phyloP scores from a whole-genome alignment of 2,329 filamentous ascomycete genomes.

The Apiospora hydei region DNA sequence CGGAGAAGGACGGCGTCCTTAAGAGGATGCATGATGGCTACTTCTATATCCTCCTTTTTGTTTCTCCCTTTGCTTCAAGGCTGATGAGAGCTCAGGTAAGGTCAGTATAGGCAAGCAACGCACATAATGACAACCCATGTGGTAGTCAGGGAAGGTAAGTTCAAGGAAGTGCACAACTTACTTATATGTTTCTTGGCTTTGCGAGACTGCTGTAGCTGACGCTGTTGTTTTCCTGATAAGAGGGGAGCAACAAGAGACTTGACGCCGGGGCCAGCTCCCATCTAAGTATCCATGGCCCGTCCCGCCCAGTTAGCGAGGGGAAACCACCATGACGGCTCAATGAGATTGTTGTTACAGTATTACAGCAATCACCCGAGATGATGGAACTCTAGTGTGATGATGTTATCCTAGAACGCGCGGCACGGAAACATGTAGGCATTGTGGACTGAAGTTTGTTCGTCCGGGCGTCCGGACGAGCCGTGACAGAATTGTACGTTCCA shows the following conservation, averaged over 20 bases:
- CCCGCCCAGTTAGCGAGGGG: slow-evolving; percentile 16
- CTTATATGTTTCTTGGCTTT: background rate
- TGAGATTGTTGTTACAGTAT: background rate
- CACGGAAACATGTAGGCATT: background rate
- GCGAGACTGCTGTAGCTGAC: background rate
- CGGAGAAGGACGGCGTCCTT: background rate
- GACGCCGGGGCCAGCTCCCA: background rate
- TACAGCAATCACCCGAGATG: background rate
- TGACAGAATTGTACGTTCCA: background rate
- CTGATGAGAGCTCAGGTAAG: background rate
- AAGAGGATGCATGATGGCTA: slow-evolving; percentile 2
- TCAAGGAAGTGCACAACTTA: background rate
- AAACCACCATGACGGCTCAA: background rate
- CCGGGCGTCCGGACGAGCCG: slow-evolving; percentile 1
- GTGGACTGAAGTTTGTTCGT: background rate
- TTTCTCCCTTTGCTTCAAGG: background rate
- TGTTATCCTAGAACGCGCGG: background rate
- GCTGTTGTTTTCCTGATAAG: background rate
- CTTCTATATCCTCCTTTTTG: background rate
- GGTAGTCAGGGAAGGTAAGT: background rate
- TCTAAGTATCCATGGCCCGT: slow-evolving; percentile 14
- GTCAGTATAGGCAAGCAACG: background rate
- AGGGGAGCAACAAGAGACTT: background rate
- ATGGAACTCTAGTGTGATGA: background rate
- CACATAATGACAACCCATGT: background rate